phyloP scores from a whole-genome alignment of 306 rosid species.

The Canavalia ensiformis region DNA sequence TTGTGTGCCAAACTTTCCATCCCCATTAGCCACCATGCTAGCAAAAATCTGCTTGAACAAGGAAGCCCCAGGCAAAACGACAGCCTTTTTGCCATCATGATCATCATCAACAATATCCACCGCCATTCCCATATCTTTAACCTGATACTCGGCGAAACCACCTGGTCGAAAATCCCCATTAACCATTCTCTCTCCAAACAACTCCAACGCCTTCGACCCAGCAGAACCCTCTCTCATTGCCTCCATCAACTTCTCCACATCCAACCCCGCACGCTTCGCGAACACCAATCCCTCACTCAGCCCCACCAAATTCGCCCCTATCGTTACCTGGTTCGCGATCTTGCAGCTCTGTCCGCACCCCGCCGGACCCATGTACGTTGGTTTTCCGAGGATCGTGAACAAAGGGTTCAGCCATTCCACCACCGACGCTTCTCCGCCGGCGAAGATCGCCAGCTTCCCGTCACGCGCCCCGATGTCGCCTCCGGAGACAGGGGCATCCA shows the following conservation, averaged over 20 bases:
- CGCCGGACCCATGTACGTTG: constrained; percentile 64
- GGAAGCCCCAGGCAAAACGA: constrained; percentile 83
- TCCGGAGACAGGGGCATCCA: constrained; percentile 89
- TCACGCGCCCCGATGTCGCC: constrained; percentile 90
- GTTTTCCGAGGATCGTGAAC: constrained; percentile 63
- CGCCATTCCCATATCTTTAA: constrained; percentile 93
- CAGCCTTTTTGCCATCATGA: constrained; percentile 26
- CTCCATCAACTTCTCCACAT: constrained; percentile 58
- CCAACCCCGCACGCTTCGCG: constrained; percentile 74
- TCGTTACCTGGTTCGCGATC: constrained; percentile 76
- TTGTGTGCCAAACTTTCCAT: constrained; percentile 79
- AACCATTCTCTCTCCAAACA: constrained; percentile 79
- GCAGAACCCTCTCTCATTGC: constrained; percentile 75
- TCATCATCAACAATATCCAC: constrained; percentile 65
- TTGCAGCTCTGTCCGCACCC: constrained; percentile 88
- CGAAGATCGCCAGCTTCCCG: constrained; percentile 76
- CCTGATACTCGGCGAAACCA: constrained; percentile 75
- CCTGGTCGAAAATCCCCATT: constrained; percentile 72
- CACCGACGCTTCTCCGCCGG: constrained; percentile 66
- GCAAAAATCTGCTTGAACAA: constrained; percentile 73
- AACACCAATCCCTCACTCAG: constrained; percentile 82
- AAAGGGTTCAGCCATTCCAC: constrained; percentile 72
- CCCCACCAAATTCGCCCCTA: constrained; percentile 72
- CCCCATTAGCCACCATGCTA: constrained; percentile 81
- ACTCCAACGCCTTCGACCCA: constrained; percentile 70